Percentiles rank a stretch among this genome's conserved stretches.
phyloP scores from a whole-genome alignment of 1,284 basidiomycete species.

The Ceratobasidium sp. region DNA sequence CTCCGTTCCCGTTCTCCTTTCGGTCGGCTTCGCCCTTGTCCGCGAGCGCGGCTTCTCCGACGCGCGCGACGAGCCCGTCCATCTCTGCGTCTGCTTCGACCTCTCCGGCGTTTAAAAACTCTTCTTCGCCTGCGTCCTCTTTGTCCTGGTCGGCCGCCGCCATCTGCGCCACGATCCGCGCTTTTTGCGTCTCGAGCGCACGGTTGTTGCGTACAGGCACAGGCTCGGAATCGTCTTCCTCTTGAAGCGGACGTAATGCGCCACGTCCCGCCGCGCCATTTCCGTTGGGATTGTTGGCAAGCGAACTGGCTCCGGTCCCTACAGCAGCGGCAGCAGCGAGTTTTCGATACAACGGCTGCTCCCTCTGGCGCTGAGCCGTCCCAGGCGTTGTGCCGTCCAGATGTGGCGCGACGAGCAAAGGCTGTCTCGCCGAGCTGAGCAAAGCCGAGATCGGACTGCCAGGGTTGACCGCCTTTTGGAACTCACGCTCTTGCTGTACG shows the following conservation, averaged over 20 bases:
- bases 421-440: constrained; percentile 88
- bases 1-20: constrained; percentile 28
- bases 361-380: constrained; percentile 55
- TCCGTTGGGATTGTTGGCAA: constrained; percentile 53
- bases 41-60: constrained; percentile 25
- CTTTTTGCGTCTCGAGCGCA: constrained; percentile 87
- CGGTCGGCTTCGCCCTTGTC: background rate
- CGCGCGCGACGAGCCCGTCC: constrained; percentile 39
- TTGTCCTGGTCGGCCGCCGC: constrained; percentile 63
- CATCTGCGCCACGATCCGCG: constrained; percentile 91
- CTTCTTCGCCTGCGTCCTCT: constrained; percentile 47
- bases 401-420: constrained; percentile 76
- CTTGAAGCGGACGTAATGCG: constrained; percentile 57
- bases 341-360: constrained; percentile 71
- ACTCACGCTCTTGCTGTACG: constrained; percentile 90
- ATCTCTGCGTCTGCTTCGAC: constrained; percentile 49
- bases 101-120: constrained; percentile 42
- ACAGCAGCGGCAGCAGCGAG: constrained; percentile 61
- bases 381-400: constrained; percentile 38
- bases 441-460: constrained; percentile 94
- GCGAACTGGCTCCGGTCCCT: constrained; percentile 22
- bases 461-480: constrained; percentile 94
- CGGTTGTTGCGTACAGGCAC: constrained; percentile 56
- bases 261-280: constrained; percentile 15
- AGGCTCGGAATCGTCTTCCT: constrained; percentile 65